These are phyloP conservation scores for Phytophthora niederhauseri DNA, from an alignment of 352 stramenopile species.

Conservation along the genomic window DNA sequence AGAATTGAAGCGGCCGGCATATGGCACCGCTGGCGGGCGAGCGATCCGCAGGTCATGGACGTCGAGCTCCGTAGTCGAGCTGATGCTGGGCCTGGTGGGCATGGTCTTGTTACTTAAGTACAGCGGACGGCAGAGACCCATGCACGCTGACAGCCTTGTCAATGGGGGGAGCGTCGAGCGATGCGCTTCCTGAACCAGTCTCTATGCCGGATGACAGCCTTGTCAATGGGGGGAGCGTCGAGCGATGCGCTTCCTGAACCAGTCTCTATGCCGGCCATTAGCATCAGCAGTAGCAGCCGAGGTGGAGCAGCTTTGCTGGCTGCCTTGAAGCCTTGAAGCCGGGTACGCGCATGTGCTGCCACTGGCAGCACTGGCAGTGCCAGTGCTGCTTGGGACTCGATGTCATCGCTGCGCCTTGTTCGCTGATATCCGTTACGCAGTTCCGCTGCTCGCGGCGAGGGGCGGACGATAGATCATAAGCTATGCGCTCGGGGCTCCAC, in stretches of 20 bases:
- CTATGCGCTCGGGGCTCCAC: not conserved
- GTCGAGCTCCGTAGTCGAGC: not conserved
- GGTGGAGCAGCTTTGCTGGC: not conserved
- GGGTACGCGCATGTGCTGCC: not conserved
- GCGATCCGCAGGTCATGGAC: not conserved
- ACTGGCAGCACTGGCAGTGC: too few relatives aligned
- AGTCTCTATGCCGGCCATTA: not conserved
- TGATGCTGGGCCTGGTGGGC: not conserved
- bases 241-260: not conserved
- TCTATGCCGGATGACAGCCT: not conserved
- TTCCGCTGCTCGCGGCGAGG: not conserved
- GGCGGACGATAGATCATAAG: not conserved
- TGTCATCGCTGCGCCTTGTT: not conserved
- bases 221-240: too few relatives aligned
- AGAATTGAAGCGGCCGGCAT: slow-evolving; percentile 12
- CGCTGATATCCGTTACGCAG: not conserved
- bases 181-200: too few relatives aligned
- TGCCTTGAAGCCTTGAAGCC: not conserved
- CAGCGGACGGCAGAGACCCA: not conserved
- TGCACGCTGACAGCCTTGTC: not conserved
- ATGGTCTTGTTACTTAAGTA: too few relatives aligned
- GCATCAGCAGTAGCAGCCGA: not conserved
- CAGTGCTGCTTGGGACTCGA: not conserved
- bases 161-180: not conserved
- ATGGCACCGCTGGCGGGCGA: not conserved